Conservation (phyloP, 345 rosid species). For the Gossypium arboreum region DNA sequence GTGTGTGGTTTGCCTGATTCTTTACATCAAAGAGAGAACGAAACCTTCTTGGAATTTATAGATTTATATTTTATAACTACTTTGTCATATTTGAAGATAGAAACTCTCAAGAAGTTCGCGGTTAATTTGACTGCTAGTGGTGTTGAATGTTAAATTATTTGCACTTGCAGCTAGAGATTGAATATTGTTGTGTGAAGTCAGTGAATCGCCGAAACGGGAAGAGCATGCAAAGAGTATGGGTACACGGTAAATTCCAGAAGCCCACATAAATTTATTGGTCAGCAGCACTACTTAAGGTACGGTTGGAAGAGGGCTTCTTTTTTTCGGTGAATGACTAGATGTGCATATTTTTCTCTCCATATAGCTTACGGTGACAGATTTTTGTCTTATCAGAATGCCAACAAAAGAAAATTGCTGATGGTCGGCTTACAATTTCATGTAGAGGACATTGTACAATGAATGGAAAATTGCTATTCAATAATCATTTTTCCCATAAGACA, state of each 20-base stretch:
- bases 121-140: slow-evolving; percentile 2
- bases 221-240: slow-evolving; percentile 82
- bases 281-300: slow-evolving; percentile 5
- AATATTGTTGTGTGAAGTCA: slow-evolving; percentile 74
- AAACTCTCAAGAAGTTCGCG: background rate
- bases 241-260: slow-evolving; percentile 87
- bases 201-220: slow-evolving; percentile 64
- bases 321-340: background rate
- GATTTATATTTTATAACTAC: background rate
- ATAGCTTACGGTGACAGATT: background rate
- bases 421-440: background rate
- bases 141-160: background rate
- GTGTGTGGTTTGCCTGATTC: background rate
- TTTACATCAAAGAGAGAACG: background rate
- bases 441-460: background rate
- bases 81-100: background rate
- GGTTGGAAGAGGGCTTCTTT: background rate
- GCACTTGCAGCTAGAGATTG: slow-evolving; percentile 67
- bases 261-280: slow-evolving; percentile 27
- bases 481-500: background rate
- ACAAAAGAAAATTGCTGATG: slow-evolving; percentile 4
- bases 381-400: background rate
- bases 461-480: background rate
- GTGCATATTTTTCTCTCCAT: background rate
- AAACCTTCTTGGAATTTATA: background rate